A percentile compares a stretch with the other conserved stretches of the same genome.
These are phyloP conservation scores for Apiospora hydei DNA, from an alignment of 2,329 filamentous ascomycete species.

Conservation along the genomic window DNA sequence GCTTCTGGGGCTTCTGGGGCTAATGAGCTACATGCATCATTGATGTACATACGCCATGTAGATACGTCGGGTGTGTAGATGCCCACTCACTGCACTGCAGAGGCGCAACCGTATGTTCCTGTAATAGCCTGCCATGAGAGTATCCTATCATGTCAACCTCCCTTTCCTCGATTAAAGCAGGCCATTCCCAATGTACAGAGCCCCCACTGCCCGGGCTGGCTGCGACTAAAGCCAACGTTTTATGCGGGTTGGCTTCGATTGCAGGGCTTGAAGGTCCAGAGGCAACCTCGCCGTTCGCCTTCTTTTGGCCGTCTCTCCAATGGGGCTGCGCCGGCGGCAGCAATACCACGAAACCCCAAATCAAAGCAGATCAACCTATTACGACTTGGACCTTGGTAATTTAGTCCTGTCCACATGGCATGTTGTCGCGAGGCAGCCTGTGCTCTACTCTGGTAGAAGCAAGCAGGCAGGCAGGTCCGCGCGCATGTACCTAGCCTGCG, in stretches of 20 bases:
- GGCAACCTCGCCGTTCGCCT: background rate
- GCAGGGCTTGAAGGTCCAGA: slow-evolving; percentile 1
- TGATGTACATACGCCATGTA: no score
- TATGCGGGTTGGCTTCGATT: slow-evolving; percentile 18
- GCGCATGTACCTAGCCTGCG: background rate
- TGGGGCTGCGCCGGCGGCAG: background rate
- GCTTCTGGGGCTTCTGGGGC: background rate
- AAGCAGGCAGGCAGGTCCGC: background rate
- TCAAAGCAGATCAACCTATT: slow-evolving; percentile 2
- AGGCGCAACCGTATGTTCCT: background rate
- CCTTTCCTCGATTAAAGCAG: slow-evolving; percentile 5
- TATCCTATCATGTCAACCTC: background rate
- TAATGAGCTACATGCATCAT: background rate
- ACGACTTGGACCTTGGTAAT: background rate
- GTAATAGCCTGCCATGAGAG: background rate
- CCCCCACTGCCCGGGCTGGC: slow-evolving; percentile 4
- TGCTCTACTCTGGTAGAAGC: background rate
- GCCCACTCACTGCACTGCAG: slow-evolving; percentile 3
- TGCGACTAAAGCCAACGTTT: slow-evolving; percentile 18
- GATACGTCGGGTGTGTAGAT: background rate
- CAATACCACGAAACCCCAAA: background rate
- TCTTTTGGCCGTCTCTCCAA: background rate
- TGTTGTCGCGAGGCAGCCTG: background rate
- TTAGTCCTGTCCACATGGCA: background rate
- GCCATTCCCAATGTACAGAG: slow-evolving; percentile 4